Evolutionary conservation across 176 grass and related monocot species (phyloP), one percentile per base, ranked within the genome.

Genomic region (Oryza punctata): DNA sequence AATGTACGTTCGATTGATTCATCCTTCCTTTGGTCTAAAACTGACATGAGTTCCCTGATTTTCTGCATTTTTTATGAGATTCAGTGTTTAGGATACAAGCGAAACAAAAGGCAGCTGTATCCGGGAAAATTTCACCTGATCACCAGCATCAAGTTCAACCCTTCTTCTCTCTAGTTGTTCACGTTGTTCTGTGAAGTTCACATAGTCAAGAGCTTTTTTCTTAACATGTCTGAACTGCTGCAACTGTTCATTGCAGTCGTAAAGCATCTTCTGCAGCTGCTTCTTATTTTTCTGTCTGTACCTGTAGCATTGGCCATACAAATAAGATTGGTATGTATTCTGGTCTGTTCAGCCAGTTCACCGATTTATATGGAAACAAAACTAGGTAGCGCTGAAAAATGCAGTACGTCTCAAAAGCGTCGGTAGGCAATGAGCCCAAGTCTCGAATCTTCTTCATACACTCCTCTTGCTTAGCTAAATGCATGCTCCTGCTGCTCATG

Each of bases 191-290:
- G 94, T 90, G 84, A 99, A 99, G 87, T 95, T 99, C 88, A 85
- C 96, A 99, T 70, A 91, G 76, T 99, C 96, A 86, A 99, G 96
- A 87, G 96, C 89, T 81, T 99, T 99, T 86, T 99, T 86, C 81
- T 96, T 96, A 77, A 99, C 96, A 77, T 99, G 93, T 63, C 96
- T 99, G 84, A 99, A 96, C 63, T 99, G 91, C 77, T 92, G 93
- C 84, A 99, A 79, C 60, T 99, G 83, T 50, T 96, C 91, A 72
- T 96, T 99, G 78, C 93, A 94, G 28, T 84, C 85, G 90, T 98
- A 93, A 63, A 98, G 91, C 85, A 99, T 82, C 84, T 94, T 94
- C 66, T 89, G 32, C 32, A 33, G 93, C 84, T 94, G 93, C 82
- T 96, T 98, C 64, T 90, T 98, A 70, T 85, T 98, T 93, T 98